phyloP scores from a whole-genome alignment of 495 filamentous ascomycete genomes.

The Aspergillus diversus region DNA sequence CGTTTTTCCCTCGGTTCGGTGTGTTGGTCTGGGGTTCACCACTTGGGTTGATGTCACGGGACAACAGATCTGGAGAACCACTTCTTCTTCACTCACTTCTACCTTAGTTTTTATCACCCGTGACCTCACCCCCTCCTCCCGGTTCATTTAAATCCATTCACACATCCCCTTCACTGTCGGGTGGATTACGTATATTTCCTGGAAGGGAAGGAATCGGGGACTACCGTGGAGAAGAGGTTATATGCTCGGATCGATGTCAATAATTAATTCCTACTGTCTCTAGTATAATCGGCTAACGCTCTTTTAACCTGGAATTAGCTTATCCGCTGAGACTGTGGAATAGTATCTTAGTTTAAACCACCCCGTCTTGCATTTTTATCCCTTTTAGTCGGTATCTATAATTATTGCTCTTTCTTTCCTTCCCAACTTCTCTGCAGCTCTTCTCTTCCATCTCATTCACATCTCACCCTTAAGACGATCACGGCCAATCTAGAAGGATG shows the following conservation, averaged over 20 bases:
- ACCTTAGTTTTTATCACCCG: not conserved
- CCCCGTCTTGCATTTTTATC: not conserved
- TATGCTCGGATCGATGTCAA: not conserved
- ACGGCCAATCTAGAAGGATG: slow-evolving; percentile 49
- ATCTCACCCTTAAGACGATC: not conserved
- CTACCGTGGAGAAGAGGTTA: not conserved
- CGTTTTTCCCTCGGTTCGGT: slow-evolving; percentile 21
- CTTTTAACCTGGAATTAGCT: no score
- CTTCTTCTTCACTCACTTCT: not conserved
- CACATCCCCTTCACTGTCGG: no score
- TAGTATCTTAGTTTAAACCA: no score
- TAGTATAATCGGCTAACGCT: no score
- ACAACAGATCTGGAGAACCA: slow-evolving; percentile 7
- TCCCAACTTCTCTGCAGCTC: not conserved
- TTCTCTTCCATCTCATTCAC: not conserved
- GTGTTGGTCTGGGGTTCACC: slow-evolving; percentile 18
- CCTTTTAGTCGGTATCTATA: not conserved
- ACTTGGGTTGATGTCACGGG: slow-evolving; percentile 16
- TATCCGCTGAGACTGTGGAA: no score
- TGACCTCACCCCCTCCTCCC: not conserved
- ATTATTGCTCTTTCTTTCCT: not conserved
- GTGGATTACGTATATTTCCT: no score
- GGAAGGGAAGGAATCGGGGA: not conserved
- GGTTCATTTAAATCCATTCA: not conserved
- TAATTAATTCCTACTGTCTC: not conserved